Evolutionary conservation across 805 yeast genomes (phyloP), one percentile per base, ranked within the genome.

Genomic region (Nakazawaea molendinolei): DNA sequence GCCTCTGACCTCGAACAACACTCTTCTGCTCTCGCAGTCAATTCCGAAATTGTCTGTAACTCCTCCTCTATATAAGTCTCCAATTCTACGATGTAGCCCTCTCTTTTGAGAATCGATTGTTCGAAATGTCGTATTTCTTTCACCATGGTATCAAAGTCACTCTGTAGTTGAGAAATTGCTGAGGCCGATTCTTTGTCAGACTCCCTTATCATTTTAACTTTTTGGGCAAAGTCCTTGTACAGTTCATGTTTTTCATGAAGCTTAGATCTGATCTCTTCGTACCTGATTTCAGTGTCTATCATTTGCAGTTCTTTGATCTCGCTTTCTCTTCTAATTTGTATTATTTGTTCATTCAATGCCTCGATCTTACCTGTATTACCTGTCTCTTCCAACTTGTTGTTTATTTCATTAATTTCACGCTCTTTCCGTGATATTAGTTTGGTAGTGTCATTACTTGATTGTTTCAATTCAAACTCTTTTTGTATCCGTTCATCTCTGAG

Each of bases 1-100:
- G 77, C 68, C 14, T 67, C 70, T 7, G 68, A 75, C 27, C 70
- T 50, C 0, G 66, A 42, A 46, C 86, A 78, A 33, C 67, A 61
- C 19, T 56, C 50, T 6, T 28, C 33, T 5, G 76, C 77, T 22
- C 50, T 48, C 3, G 26, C 35, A 2, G 35, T 41, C 23, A 48
- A 33, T 8, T 45, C 42, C 5, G 39, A 43, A 9, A 39, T 23
- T 8, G 17, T 28, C 5, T 8, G 9, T 5, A 17, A 15, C 25
- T 56, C 55, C 4, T 34, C 41, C 6, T 46, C 43, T 13, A 61
- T 52, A 24, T 58, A 60, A 5, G 49, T 47, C 4, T 53, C 50
- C 18, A 60, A 43, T 3, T 38, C 42, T 5, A 42, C 46, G 3
- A 58, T 44, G 40, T 56, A 61, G 12, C 45, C 47, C 5, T 43